A percentile compares a stretch with the other conserved stretches of the same genome.
Evolutionary conservation across 225 moss, liverwort and hornwort genomes (phyloP).

Genomic region (Bryoerythrophyllum caledonicum): DNA sequence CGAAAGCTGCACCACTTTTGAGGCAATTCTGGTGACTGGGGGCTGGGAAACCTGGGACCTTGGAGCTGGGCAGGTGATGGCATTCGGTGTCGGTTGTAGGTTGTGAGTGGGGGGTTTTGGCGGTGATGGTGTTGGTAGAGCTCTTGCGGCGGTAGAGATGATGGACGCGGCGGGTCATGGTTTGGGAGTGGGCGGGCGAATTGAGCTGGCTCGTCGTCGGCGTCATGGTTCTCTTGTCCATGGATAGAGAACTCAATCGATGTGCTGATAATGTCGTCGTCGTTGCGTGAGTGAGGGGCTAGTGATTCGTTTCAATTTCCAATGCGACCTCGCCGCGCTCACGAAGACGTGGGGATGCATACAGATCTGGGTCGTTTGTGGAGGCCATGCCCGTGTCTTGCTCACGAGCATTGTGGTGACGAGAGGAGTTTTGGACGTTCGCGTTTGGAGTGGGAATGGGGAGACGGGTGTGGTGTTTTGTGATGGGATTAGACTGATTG

Average conservation of each 20-base stretch:
- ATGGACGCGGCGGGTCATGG: too few relatives aligned
- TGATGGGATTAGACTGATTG: background rate
- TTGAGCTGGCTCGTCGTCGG: too few relatives aligned
- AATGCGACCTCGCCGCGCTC: too few relatives aligned
- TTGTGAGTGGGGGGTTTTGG: background rate
- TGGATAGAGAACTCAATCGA: too few relatives aligned
- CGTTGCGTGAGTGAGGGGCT: too few relatives aligned
- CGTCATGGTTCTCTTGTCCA: too few relatives aligned
- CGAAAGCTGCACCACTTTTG: background rate
- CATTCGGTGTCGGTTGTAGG: background rate
- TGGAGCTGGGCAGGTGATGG: background rate
- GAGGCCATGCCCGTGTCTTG: background rate
- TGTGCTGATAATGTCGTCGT: background rate
- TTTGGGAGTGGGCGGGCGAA: too few relatives aligned
- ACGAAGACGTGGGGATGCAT: background rate
- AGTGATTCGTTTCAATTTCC: too few relatives aligned
- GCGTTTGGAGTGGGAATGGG: background rate
- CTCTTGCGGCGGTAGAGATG: too few relatives aligned
- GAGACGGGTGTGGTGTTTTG: background rate
- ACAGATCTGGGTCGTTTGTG: constrained; percentile 20
- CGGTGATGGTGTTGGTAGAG: background rate
- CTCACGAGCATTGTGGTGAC: background rate
- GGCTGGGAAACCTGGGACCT: background rate
- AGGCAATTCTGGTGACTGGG: background rate
- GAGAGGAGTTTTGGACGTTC: too few relatives aligned